phyloP scores from a whole-genome alignment of 1,139 yeast genomes.

The Blastobotrys capitulatus region DNA sequence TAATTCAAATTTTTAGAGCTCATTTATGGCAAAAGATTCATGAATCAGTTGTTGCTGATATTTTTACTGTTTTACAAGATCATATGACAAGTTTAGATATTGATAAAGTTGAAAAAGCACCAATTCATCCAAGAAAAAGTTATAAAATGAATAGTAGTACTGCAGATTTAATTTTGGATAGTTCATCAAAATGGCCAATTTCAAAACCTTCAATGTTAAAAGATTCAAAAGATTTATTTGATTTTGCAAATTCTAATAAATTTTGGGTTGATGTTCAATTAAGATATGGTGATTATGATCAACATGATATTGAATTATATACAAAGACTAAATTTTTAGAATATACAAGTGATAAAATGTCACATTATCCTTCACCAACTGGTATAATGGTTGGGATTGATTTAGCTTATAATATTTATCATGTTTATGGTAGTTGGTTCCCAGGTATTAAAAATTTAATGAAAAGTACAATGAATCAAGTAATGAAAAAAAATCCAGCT shows the following conservation, averaged over 20 bases:
- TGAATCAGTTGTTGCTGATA: conserved; percentile 88
- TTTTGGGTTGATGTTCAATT: conserved; percentile 96
- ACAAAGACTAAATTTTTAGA: conserved; percentile 90
- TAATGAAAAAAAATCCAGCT: conserved; percentile 95
- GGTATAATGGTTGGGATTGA: conserved; percentile 91
- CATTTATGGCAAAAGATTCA: conserved; percentile 99
- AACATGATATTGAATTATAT: conserved; percentile 93
- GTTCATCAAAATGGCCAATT: conserved; percentile 79
- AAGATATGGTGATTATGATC: conserved; percentile 95
- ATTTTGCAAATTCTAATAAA: conserved; percentile 52
- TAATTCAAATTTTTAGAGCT: conserved; percentile 94
- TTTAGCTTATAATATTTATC: conserved; percentile 92
- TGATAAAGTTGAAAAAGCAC: conserved; percentile 82
- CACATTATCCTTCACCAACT: conserved; percentile 88
- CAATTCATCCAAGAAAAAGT: conserved; percentile 95
- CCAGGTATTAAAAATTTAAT: conserved; percentile 87
- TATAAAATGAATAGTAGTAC: conserved; percentile 95
- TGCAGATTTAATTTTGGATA: conserved; percentile 79
- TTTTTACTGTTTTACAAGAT: conserved; percentile 86
- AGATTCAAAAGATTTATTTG: conserved; percentile 35
- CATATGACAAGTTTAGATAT: conserved; percentile 80
- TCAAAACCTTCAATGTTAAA: conserved; percentile 76
- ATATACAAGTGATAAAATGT: conserved; percentile 81
- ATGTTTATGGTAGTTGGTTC: conserved; percentile 97
- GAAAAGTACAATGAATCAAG: conserved; percentile 88